phyloP scores from a whole-genome alignment of 208 protist genomes.

The Leishmania tropica region DNA sequence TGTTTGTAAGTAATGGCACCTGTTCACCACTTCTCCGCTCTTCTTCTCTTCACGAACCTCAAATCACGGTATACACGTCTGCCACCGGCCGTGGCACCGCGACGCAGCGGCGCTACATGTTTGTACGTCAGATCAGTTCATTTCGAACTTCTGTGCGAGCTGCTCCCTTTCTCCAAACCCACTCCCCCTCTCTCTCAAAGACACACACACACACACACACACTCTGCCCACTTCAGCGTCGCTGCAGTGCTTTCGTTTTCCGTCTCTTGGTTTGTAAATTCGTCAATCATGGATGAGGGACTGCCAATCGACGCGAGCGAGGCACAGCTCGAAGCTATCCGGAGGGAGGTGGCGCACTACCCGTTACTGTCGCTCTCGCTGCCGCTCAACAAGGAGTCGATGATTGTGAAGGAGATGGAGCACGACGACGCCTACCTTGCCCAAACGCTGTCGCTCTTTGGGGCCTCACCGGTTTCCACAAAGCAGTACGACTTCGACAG shows the following conservation, averaged over 20 bases:
- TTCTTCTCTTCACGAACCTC: not conserved
- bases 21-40: not conserved
- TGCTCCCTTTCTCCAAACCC: not conserved
- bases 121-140: not conserved
- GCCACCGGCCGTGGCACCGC: not conserved
- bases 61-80: not conserved
- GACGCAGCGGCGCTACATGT: not conserved
- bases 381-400: slow-evolving; percentile 28
- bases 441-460: slow-evolving; percentile 59
- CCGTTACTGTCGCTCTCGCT: slow-evolving; percentile 52
- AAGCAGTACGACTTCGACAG: slow-evolving; percentile 22
- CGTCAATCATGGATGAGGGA: not conserved
- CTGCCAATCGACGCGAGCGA: slow-evolving; percentile 13
- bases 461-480: slow-evolving; percentile 7
- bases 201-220: too few relatives aligned
- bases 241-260: not conserved
- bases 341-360: slow-evolving; percentile 48
- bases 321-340: slow-evolving; percentile 64
- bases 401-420: slow-evolving; percentile 46
- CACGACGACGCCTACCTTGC: slow-evolving; percentile 37
- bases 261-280: too few relatives aligned
- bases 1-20: too few relatives aligned
- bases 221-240: not conserved
- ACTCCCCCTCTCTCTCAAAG: not conserved
- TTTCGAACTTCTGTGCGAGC: not conserved